Evolutionary conservation across 2,329 filamentous ascomycete species (phyloP).

Genomic region (Penicillium crustosum): DNA sequence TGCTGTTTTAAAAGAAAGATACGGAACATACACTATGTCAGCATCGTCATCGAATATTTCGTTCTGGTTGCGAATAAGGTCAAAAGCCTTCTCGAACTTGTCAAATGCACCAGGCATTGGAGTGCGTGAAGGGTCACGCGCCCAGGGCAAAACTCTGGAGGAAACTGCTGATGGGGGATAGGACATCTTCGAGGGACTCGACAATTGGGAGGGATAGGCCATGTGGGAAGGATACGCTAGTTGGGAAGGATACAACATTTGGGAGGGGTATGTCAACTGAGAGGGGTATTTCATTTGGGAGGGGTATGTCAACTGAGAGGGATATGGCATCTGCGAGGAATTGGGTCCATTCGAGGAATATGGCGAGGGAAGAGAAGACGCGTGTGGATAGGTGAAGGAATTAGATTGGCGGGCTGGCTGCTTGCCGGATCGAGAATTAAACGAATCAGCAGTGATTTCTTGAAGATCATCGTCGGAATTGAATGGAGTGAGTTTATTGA

Average conservation of each 20-base stretch:
- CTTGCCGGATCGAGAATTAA: slow-evolving; percentile 7
- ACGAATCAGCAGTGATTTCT: slow-evolving; percentile 18
- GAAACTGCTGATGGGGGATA: background rate
- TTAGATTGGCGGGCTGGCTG: background rate
- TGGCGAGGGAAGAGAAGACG: background rate
- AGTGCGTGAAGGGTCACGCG: background rate
- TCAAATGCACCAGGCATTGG: background rate
- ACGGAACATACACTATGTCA: slow-evolving; percentile 3
- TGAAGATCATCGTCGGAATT: slow-evolving; percentile 34
- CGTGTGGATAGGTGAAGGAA: background rate
- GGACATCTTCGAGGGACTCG: background rate
- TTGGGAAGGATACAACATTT: background rate
- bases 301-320: background rate
- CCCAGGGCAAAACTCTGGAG: slow-evolving; percentile 3
- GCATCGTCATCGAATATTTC: slow-evolving; percentile 9
- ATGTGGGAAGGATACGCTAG: background rate
- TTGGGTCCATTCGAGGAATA: background rate
- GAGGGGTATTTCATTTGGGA: background rate
- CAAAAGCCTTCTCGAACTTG: slow-evolving; percentile 2
- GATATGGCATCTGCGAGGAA: background rate
- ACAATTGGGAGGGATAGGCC: background rate
- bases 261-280: background rate
- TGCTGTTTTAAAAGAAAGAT: background rate
- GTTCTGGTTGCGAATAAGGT: slow-evolving; percentile 4
- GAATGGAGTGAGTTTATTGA: background rate